Conservation (phyloP, 1,284 basidiomycete genomes). For the Hemileia vastatrix region DNA sequence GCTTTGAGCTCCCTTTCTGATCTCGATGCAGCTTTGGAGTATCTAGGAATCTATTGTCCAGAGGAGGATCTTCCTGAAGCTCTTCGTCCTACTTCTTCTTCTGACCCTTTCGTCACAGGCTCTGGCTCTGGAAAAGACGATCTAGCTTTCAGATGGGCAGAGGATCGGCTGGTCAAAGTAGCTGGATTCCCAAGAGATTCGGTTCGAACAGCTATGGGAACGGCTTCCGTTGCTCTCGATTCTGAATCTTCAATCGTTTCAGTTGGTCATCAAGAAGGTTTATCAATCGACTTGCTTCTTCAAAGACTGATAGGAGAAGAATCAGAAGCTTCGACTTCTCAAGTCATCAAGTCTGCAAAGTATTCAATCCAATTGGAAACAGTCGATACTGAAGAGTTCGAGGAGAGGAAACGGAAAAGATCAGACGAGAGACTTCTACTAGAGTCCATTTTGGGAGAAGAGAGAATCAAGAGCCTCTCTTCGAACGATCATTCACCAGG, state of each 20-base stretch:
- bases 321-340: constrained; percentile 49
- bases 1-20: constrained; percentile 50
- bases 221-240: constrained; percentile 23
- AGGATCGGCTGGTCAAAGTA: constrained; percentile 69
- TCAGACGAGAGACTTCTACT: constrained; percentile 61
- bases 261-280: constrained; percentile 38
- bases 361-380: neutral
- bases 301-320: constrained; percentile 46
- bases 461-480: too few species aligned
- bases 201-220: constrained; percentile 53
- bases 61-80: constrained; percentile 65
- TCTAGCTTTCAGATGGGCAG: constrained; percentile 67
- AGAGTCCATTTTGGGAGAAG: constrained; percentile 50
- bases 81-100: constrained; percentile 57
- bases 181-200: constrained; percentile 70
- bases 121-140: constrained; percentile 52
- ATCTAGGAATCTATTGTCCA: constrained; percentile 62
- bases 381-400: constrained; percentile 29
- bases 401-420: constrained; percentile 53
- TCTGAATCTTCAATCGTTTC: constrained; percentile 11
- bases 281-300: constrained; percentile 45
- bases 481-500: constrained; percentile 38
- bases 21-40: constrained; percentile 52
- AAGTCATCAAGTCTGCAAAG: constrained; percentile 2
- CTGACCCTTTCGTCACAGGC: constrained; percentile 56